These are phyloP conservation scores for Gracilaria caudata DNA, from an alignment of 23 red algal genomes.

Conservation along the genomic window DNA sequence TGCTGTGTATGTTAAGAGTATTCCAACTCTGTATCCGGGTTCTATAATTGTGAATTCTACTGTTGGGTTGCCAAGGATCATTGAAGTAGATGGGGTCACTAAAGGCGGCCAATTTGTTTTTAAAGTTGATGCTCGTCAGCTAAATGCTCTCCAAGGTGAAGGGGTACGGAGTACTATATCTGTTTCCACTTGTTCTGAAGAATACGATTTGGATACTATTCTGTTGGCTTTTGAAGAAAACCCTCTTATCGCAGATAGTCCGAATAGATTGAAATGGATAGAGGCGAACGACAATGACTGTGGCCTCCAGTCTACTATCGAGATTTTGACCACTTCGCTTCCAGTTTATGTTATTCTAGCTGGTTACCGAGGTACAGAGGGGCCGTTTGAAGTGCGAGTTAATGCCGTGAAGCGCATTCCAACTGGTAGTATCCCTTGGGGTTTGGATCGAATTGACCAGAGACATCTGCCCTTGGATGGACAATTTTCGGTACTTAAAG, in stretches of 20 bases:
- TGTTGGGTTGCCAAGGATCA: background rate
- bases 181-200: conserved; percentile 28
- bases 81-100: background rate
- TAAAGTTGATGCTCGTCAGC: conserved; percentile 6
- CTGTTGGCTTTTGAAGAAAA: conserved; percentile 16
- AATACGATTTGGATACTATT: conserved; percentile 33
- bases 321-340: conserved; percentile 10
- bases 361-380: conserved; percentile 29
- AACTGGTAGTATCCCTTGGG: conserved; percentile 37
- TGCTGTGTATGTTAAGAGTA: background rate
- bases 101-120: conserved; percentile 33
- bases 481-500: conserved; percentile 37
- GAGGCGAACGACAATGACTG: conserved; percentile 52
- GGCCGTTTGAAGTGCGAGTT: conserved; percentile 23
- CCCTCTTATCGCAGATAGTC: background rate
- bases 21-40: conserved; percentile 9
- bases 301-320: conserved; percentile 38
- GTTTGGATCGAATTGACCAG: conserved; percentile 78
- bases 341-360: conserved; percentile 33
- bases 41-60: conserved; percentile 26
- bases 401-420: background rate
- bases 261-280: background rate
- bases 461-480: conserved; percentile 52
- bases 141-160: background rate
- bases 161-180: background rate